These are phyloP conservation scores for Hanseniaspora valbyensis DNA, from an alignment of 805 yeast genomes.

Conservation along the genomic window DNA sequence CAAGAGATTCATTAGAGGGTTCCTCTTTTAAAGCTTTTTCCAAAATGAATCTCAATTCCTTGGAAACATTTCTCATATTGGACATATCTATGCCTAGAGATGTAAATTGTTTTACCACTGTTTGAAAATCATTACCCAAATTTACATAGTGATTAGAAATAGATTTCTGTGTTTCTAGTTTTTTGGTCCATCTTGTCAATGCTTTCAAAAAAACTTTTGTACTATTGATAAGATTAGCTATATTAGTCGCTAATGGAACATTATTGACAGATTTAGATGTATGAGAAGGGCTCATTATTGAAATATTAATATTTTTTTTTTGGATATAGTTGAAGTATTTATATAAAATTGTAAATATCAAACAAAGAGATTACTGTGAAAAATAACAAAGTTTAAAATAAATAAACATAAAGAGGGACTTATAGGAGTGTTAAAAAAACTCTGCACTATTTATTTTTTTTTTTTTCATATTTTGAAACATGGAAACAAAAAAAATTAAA, in stretches of 20 bases:
- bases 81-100: constrained; percentile 68
- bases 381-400: no score
- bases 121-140: constrained; percentile 85
- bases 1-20: constrained; percentile 74
- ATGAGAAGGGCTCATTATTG: constrained; percentile 15
- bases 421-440: no score
- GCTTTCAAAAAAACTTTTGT: constrained; percentile 82
- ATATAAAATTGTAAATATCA: no score
- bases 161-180: constrained; percentile 63
- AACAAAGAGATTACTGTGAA: no score
- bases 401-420: no score
- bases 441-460: no score
- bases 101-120: constrained; percentile 69
- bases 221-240: constrained; percentile 67
- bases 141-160: constrained; percentile 87
- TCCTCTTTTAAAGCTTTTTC: constrained; percentile 79
- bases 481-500: no score
- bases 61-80: constrained; percentile 87
- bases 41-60: constrained; percentile 59
- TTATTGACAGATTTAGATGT: not conserved
- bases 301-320: constrained; percentile 17
- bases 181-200: constrained; percentile 80
- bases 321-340: not conserved
- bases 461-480: no score
- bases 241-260: constrained; percentile 63